Conservation (phyloP, 2,329 filamentous ascomycete genomes). For the Bipolaris sorokiniana region DNA sequence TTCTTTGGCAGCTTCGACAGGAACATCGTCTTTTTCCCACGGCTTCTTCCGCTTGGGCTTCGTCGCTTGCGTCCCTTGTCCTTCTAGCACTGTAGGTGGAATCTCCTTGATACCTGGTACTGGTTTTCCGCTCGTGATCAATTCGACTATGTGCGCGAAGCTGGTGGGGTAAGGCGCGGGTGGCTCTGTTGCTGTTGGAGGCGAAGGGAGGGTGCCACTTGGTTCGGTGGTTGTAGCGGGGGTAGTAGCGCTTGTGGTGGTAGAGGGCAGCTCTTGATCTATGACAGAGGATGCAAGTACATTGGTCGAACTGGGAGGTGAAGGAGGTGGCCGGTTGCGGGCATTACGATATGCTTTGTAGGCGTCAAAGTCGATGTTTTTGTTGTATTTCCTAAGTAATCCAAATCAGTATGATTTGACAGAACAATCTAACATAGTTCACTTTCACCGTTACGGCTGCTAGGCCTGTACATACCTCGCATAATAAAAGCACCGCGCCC, state of each 20-base stretch:
- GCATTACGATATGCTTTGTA: slow-evolving; percentile 69
- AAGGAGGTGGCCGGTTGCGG: slow-evolving; percentile 28
- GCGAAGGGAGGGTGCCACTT: slow-evolving; percentile 31
- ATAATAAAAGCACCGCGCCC: slow-evolving; percentile 75
- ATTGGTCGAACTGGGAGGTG: slow-evolving; percentile 27
- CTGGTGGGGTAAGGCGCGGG: slow-evolving; percentile 78
- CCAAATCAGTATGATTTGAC: background rate
- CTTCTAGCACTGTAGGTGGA: slow-evolving; percentile 76
- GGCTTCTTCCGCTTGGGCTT: slow-evolving; percentile 68
- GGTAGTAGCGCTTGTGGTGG: slow-evolving; percentile 1
- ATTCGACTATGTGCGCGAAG: slow-evolving; percentile 84
- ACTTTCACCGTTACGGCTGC: background rate
- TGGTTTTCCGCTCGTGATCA: slow-evolving; percentile 80
- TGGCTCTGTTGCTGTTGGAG: slow-evolving; percentile 34
- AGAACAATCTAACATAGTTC: background rate
- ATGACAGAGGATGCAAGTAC: slow-evolving; percentile 15
- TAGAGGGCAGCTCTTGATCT: slow-evolving; percentile 5
- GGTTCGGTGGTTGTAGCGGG: slow-evolving; percentile 7
- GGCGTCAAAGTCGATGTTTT: slow-evolving; percentile 66
- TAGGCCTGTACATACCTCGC: slow-evolving; percentile 46
- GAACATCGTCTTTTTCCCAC: slow-evolving; percentile 72
- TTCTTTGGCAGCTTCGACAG: background rate
- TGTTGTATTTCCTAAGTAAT: slow-evolving; percentile 49
- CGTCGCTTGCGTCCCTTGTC: slow-evolving; percentile 66
- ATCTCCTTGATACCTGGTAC: slow-evolving; percentile 89